Conservation (phyloP, 2,329 filamentous ascomycete genomes). For the Colletotrichum lindemuthianum region DNA sequence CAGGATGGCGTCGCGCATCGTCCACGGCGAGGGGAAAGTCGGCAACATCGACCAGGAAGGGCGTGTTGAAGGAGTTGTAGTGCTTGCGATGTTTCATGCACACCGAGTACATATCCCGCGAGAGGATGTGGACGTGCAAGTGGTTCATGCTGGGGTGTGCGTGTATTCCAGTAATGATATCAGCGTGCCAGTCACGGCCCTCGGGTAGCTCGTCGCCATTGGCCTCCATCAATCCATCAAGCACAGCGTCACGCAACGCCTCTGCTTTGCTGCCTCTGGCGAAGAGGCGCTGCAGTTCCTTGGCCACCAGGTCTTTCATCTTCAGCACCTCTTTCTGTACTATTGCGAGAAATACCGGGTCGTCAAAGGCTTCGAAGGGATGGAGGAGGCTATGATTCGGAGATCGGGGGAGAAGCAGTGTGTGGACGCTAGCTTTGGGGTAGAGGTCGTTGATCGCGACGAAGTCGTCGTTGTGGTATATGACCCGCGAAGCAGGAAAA, state of each 20-base stretch:
- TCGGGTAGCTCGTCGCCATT: constrained; percentile 62
- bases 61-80: constrained; percentile 90
- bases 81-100: constrained; percentile 84
- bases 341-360: constrained; percentile 72
- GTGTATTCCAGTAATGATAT: constrained; percentile 84
- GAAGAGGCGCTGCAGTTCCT: constrained; percentile 77
- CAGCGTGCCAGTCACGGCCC: constrained; percentile 81
- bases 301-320: constrained; percentile 73
- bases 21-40: constrained; percentile 79
- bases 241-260: constrained; percentile 70
- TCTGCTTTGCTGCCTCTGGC: constrained; percentile 73
- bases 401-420: constrained; percentile 86
- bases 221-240: constrained; percentile 66
- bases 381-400: constrained; percentile 68
- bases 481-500: constrained; percentile 68
- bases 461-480: constrained; percentile 74
- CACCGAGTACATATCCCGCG: constrained; percentile 79
- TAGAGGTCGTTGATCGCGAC: constrained; percentile 85
- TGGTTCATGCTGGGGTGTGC: constrained; percentile 92
- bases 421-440: constrained; percentile 86
- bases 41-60: constrained; percentile 81
- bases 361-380: constrained; percentile 81
- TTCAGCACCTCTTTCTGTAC: constrained; percentile 70
- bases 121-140: constrained; percentile 89
- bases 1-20: constrained; percentile 70